Evolutionary conservation across 257 asterid genomes (phyloP).

Genomic region (Thymus mandschuricus): DNA sequence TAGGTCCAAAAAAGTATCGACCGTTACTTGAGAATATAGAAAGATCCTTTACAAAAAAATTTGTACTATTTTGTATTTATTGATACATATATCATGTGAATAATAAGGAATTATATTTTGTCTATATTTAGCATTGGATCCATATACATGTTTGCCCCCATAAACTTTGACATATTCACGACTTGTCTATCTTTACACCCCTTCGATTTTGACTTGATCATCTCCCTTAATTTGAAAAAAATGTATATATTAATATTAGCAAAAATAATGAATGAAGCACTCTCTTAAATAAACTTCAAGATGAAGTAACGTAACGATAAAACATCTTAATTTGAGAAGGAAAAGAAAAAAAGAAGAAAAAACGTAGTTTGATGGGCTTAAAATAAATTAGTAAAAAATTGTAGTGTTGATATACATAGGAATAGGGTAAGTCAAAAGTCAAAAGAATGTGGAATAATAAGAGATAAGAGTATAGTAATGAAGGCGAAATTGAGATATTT

Average conservation of each 20-base stretch:
- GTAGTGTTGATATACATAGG: background rate
- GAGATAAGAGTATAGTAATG: background rate
- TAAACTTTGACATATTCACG: background rate
- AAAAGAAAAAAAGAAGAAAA: no score
- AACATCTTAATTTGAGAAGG: no score
- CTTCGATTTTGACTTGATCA: slow-evolving; percentile 5
- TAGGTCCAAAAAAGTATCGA: slow-evolving; percentile 15
- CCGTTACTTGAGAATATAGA: background rate
- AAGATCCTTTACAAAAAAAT: background rate
- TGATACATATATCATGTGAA: slow-evolving; percentile 4
- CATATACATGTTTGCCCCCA: background rate
- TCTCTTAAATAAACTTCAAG: background rate
- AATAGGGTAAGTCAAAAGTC: background rate
- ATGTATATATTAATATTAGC: no score
- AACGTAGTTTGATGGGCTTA: no score
- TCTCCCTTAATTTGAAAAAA: no score
- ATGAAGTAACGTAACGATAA: no score
- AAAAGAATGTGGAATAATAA: background rate
- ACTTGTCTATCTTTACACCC: slow-evolving; percentile 9
- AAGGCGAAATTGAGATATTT: background rate
- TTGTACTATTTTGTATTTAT: background rate
- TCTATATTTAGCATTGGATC: slow-evolving; percentile 1
- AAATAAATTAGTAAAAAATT: no score
- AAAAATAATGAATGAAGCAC: background rate
- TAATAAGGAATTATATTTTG: background rate